Conservation (phyloP, 169 alveolate genomes). For the Plasmodium adleri region DNA sequence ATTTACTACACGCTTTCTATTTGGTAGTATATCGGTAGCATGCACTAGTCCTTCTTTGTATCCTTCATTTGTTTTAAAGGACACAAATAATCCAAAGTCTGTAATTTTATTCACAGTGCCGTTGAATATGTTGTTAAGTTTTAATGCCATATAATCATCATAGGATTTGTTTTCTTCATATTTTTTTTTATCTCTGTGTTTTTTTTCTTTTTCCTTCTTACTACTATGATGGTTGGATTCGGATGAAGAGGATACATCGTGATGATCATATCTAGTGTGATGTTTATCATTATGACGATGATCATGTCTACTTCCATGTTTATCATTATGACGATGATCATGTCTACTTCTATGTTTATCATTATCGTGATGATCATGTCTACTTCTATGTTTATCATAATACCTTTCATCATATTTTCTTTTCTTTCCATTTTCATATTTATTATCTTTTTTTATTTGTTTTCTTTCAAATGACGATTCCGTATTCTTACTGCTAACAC, state of each 20-base stretch:
- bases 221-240: too few relatives aligned
- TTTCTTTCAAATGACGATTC: too few relatives aligned
- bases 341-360: too few relatives aligned
- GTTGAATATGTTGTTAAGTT: constrained; percentile 71
- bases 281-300: too few relatives aligned
- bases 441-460: too few relatives aligned
- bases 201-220: constrained; percentile 2
- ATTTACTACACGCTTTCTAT: constrained; percentile 40
- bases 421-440: background rate
- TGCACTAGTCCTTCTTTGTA: constrained; percentile 87
- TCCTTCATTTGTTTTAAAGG: constrained; percentile 81
- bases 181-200: background rate
- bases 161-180: background rate
- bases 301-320: too few relatives aligned
- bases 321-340: too few relatives aligned
- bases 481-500: too few relatives aligned
- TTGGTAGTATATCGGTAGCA: constrained; percentile 81
- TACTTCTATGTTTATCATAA: background rate
- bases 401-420: background rate
- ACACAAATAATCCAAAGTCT: constrained; percentile 88
- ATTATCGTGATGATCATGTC: background rate
- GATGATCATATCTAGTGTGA: too few relatives aligned
- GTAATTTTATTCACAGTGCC: constrained; percentile 81
- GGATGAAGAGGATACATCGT: too few relatives aligned
- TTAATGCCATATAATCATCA: background rate